A percentile compares a stretch with the other conserved stretches of the same genome.
Conservation (phyloP, 768 basidiomycete species). For the Aureoboletus auriporus region DNA sequence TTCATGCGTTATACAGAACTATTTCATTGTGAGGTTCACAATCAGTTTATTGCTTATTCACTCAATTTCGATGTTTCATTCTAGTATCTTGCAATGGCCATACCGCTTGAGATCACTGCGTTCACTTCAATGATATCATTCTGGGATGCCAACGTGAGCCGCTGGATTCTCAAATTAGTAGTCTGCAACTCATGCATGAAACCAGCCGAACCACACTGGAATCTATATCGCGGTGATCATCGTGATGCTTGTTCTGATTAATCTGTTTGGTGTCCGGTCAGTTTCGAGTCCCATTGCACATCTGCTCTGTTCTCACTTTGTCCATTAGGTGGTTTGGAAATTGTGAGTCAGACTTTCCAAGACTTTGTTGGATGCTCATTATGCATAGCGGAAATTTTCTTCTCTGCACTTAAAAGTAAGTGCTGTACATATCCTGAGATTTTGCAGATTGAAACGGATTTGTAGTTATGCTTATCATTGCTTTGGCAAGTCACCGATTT, state of each 20-base stretch:
- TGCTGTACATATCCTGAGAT: neutral
- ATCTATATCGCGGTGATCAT: constrained; percentile 40
- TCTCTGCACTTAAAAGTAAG: constrained; percentile 23
- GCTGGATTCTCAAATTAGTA: neutral
- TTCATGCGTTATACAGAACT: constrained; percentile 21
- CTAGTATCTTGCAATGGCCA: constrained; percentile 31
- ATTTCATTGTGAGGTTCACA: constrained; percentile 29
- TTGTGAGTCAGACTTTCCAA: constrained; percentile 8
- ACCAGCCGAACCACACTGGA: constrained; percentile 33
- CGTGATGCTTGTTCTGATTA: constrained; percentile 37
- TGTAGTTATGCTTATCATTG: constrained; percentile 36
- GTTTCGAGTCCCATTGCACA: constrained; percentile 32
- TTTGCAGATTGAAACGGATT: neutral
- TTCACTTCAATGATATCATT: constrained; percentile 46
- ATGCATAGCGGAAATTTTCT: constrained; percentile 18
- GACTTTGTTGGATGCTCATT: constrained; percentile 1
- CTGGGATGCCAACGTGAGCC: constrained; percentile 39
- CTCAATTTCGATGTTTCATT: neutral
- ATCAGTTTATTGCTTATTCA: neutral
- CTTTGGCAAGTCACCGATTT: constrained; percentile 19
- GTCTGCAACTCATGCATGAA: constrained; percentile 9
- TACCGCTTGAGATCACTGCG: constrained; percentile 50
- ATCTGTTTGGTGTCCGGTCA: constrained; percentile 44
- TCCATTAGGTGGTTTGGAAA: constrained; percentile 18
- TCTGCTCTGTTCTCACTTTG: constrained; percentile 33